Percentiles rank a stretch among this genome's conserved stretches.
These are phyloP conservation scores for Cryphonectria nitschkei DNA, from an alignment of 2,329 filamentous ascomycete genomes.

Conservation along the genomic window DNA sequence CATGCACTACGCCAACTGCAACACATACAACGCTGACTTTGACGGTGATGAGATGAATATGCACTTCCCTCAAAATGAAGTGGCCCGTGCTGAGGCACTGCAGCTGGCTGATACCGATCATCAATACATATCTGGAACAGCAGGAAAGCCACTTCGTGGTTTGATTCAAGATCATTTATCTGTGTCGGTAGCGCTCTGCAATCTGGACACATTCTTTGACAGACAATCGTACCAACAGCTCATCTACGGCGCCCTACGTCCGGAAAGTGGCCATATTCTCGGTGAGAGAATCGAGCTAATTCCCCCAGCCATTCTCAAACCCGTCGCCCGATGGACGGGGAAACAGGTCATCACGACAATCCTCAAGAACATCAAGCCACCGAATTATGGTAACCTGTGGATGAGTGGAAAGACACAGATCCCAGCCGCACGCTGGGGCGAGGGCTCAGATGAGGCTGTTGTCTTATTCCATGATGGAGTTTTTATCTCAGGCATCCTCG, in stretches of 20 bases:
- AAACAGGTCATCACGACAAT: constrained; percentile 96
- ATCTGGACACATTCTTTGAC: constrained; percentile 87
- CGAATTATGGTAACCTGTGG: constrained; percentile 74
- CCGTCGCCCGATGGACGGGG: constrained; percentile 84
- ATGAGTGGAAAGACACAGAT: constrained; percentile 81
- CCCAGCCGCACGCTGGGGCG: constrained; percentile 77
- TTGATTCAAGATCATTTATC: constrained; percentile 98
- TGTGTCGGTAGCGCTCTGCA: constrained; percentile 88
- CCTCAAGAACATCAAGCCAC: constrained; percentile 85
- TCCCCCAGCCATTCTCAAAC: constrained; percentile 80
- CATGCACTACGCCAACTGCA: constrained; percentile 99
- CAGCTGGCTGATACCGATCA: constrained; percentile 96
- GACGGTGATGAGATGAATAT: constrained; percentile 99
- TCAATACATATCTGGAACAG: constrained; percentile 92
- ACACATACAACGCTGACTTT: constrained; percentile 99
- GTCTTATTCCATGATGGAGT: constrained; percentile 88
- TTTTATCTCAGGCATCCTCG: constrained; percentile 86
- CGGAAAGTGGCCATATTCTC: constrained; percentile 86
- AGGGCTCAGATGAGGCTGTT: constrained; percentile 73
- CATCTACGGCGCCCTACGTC: constrained; percentile 86
- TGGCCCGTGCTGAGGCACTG: constrained; percentile 89
- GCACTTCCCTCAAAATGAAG: constrained; percentile 98
- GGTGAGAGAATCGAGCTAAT: constrained; percentile 81
- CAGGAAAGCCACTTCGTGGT: constrained; percentile 90
- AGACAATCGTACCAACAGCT: constrained; percentile 89